These are phyloP conservation scores for Lepidium didymum DNA, from an alignment of 345 rosid species.

Conservation along the genomic window DNA sequence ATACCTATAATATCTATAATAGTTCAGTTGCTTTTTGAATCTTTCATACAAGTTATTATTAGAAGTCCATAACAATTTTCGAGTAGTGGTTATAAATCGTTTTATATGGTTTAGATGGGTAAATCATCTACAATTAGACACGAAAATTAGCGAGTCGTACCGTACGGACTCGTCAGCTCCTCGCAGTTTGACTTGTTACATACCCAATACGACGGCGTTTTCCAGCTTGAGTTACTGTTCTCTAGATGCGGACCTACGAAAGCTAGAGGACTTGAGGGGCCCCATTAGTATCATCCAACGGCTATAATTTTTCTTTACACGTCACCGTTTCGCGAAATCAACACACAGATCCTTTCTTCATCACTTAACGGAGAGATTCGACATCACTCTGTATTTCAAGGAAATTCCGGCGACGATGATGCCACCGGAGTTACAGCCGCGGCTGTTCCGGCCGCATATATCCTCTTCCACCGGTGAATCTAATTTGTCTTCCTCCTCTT, in stretches of 20 bases:
- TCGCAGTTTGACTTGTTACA: not conserved
- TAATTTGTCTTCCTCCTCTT: slow-evolving; percentile 35
- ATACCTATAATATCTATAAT: too few relatives aligned
- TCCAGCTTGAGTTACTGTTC: not conserved
- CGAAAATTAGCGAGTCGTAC: too few relatives aligned
- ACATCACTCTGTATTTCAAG: not conserved
- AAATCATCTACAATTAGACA: not conserved
- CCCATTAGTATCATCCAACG: slow-evolving; percentile 20
- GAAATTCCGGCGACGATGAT: slow-evolving; percentile 57
- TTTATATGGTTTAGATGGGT: too few relatives aligned
- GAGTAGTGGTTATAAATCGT: too few relatives aligned
- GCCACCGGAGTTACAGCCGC: slow-evolving; percentile 88
- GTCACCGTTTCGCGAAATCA: slow-evolving; percentile 23
- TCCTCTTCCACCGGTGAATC: slow-evolving; percentile 41
- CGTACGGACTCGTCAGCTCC: too few relatives aligned
- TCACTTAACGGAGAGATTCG: slow-evolving; percentile 6
- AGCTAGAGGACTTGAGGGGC: not conserved
- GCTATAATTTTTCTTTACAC: slow-evolving; percentile 19
- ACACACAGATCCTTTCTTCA: slow-evolving; percentile 28
- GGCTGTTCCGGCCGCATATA: slow-evolving; percentile 80
- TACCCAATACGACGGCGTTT: too few relatives aligned
- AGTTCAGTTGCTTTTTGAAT: too few relatives aligned
- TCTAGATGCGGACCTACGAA: not conserved
- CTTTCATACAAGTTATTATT: too few relatives aligned
- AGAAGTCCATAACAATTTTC: too few relatives aligned